Evolutionary conservation across 371 early-diverging fungal genomes (phyloP).

Genomic region (Mortierella sp.): DNA sequence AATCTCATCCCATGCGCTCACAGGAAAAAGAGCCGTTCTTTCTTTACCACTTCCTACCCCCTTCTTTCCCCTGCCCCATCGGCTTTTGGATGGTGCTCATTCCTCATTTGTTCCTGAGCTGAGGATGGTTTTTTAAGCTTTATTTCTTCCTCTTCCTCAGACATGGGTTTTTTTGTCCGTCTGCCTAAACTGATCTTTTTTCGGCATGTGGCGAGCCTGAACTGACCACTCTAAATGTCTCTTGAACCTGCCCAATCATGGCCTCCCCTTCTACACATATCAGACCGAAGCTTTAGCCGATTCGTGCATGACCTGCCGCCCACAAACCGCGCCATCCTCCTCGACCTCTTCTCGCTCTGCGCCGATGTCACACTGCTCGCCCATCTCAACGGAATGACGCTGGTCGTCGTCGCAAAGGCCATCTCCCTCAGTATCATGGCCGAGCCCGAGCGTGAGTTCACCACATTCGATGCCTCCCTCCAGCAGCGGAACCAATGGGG

Average conservation of each 20-base stretch:
- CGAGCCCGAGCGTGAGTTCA: conserved; percentile 43
- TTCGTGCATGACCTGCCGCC: conserved; percentile 44
- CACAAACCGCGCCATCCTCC: conserved; percentile 48
- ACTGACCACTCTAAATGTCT: background rate
- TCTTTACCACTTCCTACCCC: background rate
- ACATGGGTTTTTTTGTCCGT: background rate
- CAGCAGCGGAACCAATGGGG: conserved; percentile 55
- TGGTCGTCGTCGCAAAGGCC: conserved; percentile 49
- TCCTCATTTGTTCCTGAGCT: background rate
- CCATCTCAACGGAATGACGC: conserved; percentile 53
- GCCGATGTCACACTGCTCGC: conserved; percentile 50
- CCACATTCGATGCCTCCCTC: conserved; percentile 50
- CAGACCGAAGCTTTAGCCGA: conserved; percentile 47
- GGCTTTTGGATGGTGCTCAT: background rate
- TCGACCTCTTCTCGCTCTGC: conserved; percentile 54
- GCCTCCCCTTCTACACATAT: background rate
- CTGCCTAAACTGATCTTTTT: background rate
- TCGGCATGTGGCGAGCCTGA: background rate
- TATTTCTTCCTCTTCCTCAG: background rate
- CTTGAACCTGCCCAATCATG: conserved; percentile 6
- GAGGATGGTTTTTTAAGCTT: background rate
- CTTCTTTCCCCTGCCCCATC: background rate
- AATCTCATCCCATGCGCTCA: conserved; percentile 11
- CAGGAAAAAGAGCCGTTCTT: background rate
- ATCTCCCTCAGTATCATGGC: conserved; percentile 57